phyloP scores from a whole-genome alignment of 2,329 filamentous ascomycete genomes.

The Penicillium occitanis region DNA sequence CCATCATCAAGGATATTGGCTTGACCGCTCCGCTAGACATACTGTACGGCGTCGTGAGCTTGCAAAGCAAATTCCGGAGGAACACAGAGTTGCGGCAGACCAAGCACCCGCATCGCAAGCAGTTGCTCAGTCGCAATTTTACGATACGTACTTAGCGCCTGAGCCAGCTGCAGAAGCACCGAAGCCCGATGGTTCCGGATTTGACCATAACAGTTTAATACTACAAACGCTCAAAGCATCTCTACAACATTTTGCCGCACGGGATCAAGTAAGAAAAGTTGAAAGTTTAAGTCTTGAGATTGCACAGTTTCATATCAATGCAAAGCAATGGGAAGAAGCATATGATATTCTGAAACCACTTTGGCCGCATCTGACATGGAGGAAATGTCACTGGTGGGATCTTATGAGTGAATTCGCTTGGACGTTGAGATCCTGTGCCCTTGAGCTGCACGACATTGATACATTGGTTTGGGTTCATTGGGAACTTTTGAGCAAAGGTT shows the following conservation, averaged over 20 bases:
- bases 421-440: conserved; percentile 55
- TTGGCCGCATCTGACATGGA: conserved; percentile 60
- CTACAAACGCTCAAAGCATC: conserved; percentile 49
- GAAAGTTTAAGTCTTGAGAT: conserved; percentile 57
- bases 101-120: conserved; percentile 57
- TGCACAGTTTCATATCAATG: conserved; percentile 54
- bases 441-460: conserved; percentile 46
- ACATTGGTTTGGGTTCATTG: conserved; percentile 56
- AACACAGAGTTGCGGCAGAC: conserved; percentile 57
- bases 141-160: conserved; percentile 62
- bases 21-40: conserved; percentile 54
- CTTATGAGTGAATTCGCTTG: conserved; percentile 56
- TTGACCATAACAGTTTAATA: conserved; percentile 55
- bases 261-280: conserved; percentile 55
- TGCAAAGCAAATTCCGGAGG: conserved; percentile 58
- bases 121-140: conserved; percentile 53
- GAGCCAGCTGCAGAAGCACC: conserved; percentile 58
- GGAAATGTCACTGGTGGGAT: conserved; percentile 59
- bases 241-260: conserved; percentile 52
- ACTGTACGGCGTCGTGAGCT: conserved; percentile 51
- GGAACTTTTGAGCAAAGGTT: conserved; percentile 52
- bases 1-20: conserved; percentile 65
- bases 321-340: conserved; percentile 53
- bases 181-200: conserved; percentile 43
- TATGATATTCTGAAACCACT: conserved; percentile 52